A percentile compares a stretch with the other conserved stretches of the same genome.
These are phyloP conservation scores for Dentipellis sp. DNA, from an alignment of 768 basidiomycete species.

Conservation along the genomic window DNA sequence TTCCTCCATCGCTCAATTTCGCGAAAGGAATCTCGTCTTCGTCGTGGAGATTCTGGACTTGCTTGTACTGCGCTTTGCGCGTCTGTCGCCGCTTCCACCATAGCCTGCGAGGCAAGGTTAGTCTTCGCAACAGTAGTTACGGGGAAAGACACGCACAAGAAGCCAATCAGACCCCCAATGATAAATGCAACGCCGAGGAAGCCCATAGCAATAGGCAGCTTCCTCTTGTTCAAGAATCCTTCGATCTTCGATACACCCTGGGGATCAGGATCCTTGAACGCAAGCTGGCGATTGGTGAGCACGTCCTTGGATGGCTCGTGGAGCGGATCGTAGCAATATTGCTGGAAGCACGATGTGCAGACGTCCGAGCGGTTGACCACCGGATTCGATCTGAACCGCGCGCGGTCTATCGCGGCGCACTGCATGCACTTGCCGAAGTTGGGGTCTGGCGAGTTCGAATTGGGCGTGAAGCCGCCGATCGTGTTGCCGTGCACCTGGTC, in stretches of 20 bases:
- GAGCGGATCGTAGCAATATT: conserved; percentile 22
- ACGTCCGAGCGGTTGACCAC: conserved; percentile 15
- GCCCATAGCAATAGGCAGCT: conserved; percentile 40
- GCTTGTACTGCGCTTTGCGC: not conserved
- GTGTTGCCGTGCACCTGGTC: conserved; percentile 49
- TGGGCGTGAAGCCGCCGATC: conserved; percentile 53
- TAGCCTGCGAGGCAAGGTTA: not conserved
- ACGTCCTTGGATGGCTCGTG: conserved; percentile 12
- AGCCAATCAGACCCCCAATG: conserved; percentile 27
- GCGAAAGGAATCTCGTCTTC: not conserved
- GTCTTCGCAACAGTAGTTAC: not conserved
- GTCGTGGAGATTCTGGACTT: not conserved
- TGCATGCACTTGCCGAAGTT: conserved; percentile 61
- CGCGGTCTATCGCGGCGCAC: conserved; percentile 49
- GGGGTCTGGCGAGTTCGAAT: conserved; percentile 44
- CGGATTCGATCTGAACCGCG: conserved; percentile 12
- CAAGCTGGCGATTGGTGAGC: conserved; percentile 28
- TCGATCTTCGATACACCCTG: conserved; percentile 32
- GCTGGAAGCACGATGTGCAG: conserved; percentile 19
- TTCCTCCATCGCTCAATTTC: not conserved
- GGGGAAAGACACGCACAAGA: conserved; percentile 21
- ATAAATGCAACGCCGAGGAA: conserved; percentile 30
- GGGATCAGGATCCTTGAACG: conserved; percentile 48
- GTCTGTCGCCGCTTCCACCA: not conserved
- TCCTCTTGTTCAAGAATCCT: conserved; percentile 35